These are phyloP conservation scores for Leccinum incarnatum DNA, from an alignment of 768 basidiomycete species.

Conservation along the genomic window DNA sequence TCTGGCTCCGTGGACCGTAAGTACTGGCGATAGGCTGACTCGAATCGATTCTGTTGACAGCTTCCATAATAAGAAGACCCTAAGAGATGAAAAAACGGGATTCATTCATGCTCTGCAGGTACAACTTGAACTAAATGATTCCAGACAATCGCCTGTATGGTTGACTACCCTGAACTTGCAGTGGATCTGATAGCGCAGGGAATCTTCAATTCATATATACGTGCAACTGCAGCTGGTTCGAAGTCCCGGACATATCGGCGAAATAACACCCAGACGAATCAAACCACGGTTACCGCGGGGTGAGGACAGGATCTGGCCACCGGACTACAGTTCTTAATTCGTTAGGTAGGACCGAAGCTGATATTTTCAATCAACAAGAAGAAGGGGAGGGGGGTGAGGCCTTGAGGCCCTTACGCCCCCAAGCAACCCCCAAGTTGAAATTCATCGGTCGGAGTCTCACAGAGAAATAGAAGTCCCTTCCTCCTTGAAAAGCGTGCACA, in stretches of 20 bases:
- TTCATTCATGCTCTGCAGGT: neutral
- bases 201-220: neutral
- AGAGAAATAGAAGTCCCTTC: neutral
- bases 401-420: neutral
- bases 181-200: neutral
- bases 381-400: neutral
- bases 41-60: no score
- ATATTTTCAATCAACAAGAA: neutral
- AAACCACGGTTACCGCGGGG: neutral
- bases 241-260: neutral
- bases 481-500: neutral
- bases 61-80: neutral
- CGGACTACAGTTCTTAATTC: neutral
- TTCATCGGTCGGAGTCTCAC: neutral
- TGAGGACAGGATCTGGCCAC: neutral
- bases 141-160: no score
- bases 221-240: neutral
- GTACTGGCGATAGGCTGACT: neutral
- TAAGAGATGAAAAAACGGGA: neutral
- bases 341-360: neutral
- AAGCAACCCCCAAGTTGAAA: neutral
- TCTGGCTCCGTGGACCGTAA: neutral
- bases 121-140: neutral
- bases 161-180: neutral
- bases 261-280: neutral